Base-by-base conservation (phyloP, 2,329 filamentous ascomycete genomes). In the Cryphonectria carpinicola region DNA sequence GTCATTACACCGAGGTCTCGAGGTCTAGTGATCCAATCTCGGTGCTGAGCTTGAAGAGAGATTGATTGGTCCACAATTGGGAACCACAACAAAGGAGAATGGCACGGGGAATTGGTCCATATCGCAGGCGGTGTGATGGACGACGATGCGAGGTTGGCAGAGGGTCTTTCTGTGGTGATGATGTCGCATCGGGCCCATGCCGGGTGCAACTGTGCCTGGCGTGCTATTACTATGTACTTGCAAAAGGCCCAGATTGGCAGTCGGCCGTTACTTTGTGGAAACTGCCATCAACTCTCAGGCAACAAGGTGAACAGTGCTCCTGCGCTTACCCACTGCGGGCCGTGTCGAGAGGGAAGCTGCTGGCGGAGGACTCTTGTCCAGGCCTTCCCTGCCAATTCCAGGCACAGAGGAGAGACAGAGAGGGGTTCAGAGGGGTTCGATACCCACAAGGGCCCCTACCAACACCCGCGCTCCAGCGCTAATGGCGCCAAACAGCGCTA, bases 401-500 rank as follows among this genome's bases (percentile, higher is more conserved):
- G 22, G 56, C 56, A 37, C 56, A 22, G 17, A 37, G 25, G 25
- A 4, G 37, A 10, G 37, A 10, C 11, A 11, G 1, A 58, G 54
- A 32, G 14, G 25, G 4, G 25, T n/a, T 35, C 6, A 61, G 17
- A 41, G 56, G 56, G 25, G 56, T 13, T 32, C 60, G 6, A 11
- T 39, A 64, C 25, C 63, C 41, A 46, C 25, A 25, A 39, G 7
- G 8, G 35, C 4, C 35, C 35, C 61, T 14, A 13, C 61, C 11
- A 25, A 19, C 39, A 32, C 11, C 37, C 37, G 25, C 28, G 25
- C 43, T 25, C 32, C 19, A 14, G 43, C 63, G 63, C 63, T 52
- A 65, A 52, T 8, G 43, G 63, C 63, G 63, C 43, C 37, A 65
- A 52, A 6, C 11, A 32, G 63, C 63, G 63, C 63, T 65, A 65